Conservation (phyloP, 306 rosid genomes). For the Carpinus viminea region DNA sequence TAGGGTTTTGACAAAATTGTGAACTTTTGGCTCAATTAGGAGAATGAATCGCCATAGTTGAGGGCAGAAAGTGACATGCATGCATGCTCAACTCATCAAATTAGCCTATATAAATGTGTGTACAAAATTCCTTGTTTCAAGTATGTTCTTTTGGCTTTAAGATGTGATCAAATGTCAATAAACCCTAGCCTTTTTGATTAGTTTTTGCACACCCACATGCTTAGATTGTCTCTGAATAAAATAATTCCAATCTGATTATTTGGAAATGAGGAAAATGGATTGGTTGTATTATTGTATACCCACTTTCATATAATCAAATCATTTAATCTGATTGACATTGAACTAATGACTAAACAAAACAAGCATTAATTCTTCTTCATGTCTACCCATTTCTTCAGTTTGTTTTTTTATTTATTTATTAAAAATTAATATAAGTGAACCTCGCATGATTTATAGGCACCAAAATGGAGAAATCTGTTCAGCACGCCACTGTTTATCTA, state of each 20-base stretch:
- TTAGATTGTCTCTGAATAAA: background rate
- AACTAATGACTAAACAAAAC: background rate
- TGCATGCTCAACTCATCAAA: background rate
- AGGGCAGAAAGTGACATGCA: background rate
- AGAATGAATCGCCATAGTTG: constrained; percentile 19
- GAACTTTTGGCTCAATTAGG: constrained; percentile 11
- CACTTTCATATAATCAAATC: background rate
- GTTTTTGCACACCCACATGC: constrained; percentile 5
- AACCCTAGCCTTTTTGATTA: background rate
- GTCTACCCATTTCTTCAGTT: background rate
- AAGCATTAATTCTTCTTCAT: too few relatives aligned
- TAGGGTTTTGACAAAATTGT: background rate
- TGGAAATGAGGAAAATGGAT: constrained; percentile 17
- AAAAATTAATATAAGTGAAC: background rate
- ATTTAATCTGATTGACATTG: background rate
- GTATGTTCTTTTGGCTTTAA: constrained; percentile 22
- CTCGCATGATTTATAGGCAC: background rate
- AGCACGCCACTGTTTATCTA: background rate
- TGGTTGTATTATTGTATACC: background rate
- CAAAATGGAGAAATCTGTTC: background rate
- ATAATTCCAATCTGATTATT: constrained; percentile 33
- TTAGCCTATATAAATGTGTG: too few relatives aligned
- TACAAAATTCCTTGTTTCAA: background rate
- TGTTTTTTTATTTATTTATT: background rate
- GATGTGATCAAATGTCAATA: background rate